Evolutionary conservation across 164 flowering plant species (phyloP).

Genomic region (Magnolia officinalis): DNA sequence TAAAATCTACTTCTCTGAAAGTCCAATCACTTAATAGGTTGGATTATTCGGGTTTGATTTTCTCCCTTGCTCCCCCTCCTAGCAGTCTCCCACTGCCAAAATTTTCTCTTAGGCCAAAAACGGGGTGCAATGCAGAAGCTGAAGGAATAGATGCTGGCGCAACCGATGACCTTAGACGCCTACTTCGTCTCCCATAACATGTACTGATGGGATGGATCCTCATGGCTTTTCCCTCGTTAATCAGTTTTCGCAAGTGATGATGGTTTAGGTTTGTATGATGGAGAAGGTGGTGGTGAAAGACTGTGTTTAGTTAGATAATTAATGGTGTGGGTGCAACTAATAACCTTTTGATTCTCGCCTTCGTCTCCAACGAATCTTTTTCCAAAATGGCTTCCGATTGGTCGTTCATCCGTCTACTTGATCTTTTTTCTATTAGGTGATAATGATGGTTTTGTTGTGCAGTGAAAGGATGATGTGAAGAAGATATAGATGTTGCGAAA

Average conservation of each 20-base stretch:
- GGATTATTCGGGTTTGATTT: constrained; percentile 34
- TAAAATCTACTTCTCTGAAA: constrained; percentile 11
- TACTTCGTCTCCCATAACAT: constrained; percentile 29
- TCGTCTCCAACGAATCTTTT: too few species aligned
- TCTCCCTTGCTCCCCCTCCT: constrained; percentile 58
- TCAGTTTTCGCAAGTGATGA: background rate
- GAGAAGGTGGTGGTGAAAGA: too few species aligned
- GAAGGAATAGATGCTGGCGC: constrained; percentile 39
- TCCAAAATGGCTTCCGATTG: too few species aligned
- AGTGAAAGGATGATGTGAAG: too few species aligned
- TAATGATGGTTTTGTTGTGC: too few species aligned
- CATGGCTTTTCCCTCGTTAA: background rate
- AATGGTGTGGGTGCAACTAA: too few species aligned
- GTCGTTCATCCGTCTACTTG: too few species aligned
- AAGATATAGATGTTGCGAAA: too few species aligned
- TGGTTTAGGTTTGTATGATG: background rate
- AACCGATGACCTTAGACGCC: constrained; percentile 33
- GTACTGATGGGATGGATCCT: background rate
- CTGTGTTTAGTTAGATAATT: too few species aligned
- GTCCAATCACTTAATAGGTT: background rate
- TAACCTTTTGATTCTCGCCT: too few species aligned
- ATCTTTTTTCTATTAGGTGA: too few species aligned
- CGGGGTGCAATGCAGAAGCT: constrained; percentile 51
- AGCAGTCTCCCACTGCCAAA: constrained; percentile 84
- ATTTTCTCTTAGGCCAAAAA: constrained; percentile 52